A percentile compares a stretch with the other conserved stretches of the same genome.
These are phyloP conservation scores for Rosellinia necatrix DNA, from an alignment of 2,329 filamentous ascomycete species.

Conservation along the genomic window DNA sequence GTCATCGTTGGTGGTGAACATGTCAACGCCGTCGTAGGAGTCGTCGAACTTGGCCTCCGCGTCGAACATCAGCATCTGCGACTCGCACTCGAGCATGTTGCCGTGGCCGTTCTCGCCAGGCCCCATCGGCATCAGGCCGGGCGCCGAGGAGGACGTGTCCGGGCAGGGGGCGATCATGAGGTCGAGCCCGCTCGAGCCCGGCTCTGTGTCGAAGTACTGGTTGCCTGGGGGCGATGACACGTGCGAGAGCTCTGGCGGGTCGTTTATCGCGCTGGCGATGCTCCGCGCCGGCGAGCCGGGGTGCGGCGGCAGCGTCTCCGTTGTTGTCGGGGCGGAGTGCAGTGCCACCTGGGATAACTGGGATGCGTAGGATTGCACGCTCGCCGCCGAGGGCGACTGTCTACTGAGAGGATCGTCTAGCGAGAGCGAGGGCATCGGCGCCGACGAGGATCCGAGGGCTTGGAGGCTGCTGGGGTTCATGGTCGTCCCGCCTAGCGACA, in stretches of 20 bases:
- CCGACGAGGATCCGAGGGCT: conserved; percentile 42
- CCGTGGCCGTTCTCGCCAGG: conserved; percentile 54
- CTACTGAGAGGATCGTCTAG: conserved; percentile 37
- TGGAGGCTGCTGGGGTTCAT: conserved; percentile 46
- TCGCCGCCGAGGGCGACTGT: conserved; percentile 50
- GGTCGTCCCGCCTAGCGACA: conserved; percentile 45
- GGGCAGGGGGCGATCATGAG: conserved; percentile 41
- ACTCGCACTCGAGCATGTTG: conserved; percentile 52
- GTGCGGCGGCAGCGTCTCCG: conserved; percentile 30
- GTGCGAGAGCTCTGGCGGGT: conserved; percentile 64
- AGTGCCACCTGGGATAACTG: conserved; percentile 42
- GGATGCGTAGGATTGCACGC: conserved; percentile 53
- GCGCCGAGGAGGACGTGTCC: conserved; percentile 37
- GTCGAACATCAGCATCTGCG: conserved; percentile 54
- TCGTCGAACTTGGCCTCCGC: conserved; percentile 56
- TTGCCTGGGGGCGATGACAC: conserved; percentile 59
- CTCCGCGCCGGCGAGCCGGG: conserved; percentile 47
- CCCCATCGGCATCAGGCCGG: conserved; percentile 41
- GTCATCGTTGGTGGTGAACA: conserved; percentile 58
- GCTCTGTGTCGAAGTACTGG: conserved; percentile 54
- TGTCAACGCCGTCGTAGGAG: conserved; percentile 52
- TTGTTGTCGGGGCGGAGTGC: conserved; percentile 48
- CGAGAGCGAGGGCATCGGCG: conserved; percentile 45
- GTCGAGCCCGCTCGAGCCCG: conserved; percentile 41
- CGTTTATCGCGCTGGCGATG: conserved; percentile 57